phyloP scores from a whole-genome alignment of 371 early-diverging fungal species.

The Mucor sp. region DNA sequence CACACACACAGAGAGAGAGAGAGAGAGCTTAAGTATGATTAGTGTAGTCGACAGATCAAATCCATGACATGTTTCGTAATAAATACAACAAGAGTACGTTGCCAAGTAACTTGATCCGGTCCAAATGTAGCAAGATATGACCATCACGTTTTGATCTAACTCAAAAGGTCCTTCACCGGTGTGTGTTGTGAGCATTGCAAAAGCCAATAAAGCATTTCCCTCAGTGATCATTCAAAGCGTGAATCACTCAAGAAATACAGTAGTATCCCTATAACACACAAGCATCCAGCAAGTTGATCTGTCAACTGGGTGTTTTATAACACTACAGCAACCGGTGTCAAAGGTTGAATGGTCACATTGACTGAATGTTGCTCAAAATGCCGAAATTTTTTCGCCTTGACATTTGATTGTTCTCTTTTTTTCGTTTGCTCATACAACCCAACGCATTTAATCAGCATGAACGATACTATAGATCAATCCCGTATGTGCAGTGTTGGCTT shows the following conservation, averaged over 20 bases:
- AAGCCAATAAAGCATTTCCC: no score
- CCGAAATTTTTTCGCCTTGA: not conserved
- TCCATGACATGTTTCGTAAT: not conserved
- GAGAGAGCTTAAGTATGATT: no score
- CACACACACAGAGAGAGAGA: no score
- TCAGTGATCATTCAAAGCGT: no score
- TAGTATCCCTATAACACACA: no score
- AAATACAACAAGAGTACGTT: not conserved
- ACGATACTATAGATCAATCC: slow-evolving; percentile 5
- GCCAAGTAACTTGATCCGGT: not conserved
- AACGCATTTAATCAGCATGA: slow-evolving; percentile 2
- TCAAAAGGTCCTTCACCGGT: not conserved
- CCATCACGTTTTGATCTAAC: not conserved
- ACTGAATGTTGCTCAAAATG: not conserved
- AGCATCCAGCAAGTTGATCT: no score
- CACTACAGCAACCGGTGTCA: no score
- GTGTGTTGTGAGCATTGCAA: not conserved
- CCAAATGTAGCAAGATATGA: not conserved
- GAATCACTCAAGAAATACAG: no score
- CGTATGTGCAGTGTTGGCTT: slow-evolving; percentile 43
- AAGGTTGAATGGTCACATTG: not conserved
- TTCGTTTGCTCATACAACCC: not conserved
- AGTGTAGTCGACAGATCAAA: no score
- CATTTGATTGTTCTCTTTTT: not conserved
- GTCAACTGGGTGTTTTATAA: no score